Evolutionary conservation across 2,329 filamentous ascomycete genomes (phyloP).

Genomic region (Paradendryphiella salina): DNA sequence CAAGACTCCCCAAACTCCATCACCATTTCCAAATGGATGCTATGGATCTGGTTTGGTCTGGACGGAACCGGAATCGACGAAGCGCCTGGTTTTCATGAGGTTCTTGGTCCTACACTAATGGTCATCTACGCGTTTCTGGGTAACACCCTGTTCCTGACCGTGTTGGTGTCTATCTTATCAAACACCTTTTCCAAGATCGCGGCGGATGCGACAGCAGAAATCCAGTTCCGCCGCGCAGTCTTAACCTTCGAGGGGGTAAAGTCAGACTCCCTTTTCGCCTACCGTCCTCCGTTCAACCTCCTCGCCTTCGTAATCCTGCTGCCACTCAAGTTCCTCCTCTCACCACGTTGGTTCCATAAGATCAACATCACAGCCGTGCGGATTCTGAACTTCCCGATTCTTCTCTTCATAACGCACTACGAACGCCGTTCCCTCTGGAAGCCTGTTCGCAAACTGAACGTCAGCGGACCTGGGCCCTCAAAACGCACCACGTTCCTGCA

Average conservation of each 20-base stretch:
- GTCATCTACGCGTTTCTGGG: constrained; percentile 82
- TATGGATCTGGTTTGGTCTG: constrained; percentile 90
- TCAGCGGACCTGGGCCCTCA: constrained; percentile 40
- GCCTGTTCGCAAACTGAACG: constrained; percentile 43
- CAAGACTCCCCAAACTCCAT: constrained; percentile 57
- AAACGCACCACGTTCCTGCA: constrained; percentile 55
- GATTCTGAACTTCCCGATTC: constrained; percentile 72
- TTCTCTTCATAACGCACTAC: constrained; percentile 70
- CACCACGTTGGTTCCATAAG: constrained; percentile 87
- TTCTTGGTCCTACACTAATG: constrained; percentile 80
- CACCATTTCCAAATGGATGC: constrained; percentile 86
- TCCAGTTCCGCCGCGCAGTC: constrained; percentile 79
- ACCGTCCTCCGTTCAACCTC: constrained; percentile 82
- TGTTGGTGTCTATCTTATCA: constrained; percentile 82
- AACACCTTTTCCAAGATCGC: constrained; percentile 82
- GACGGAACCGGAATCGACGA: constrained; percentile 66
- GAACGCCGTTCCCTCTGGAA: constrained; percentile 73
- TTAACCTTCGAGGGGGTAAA: constrained; percentile 85
- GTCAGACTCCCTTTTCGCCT: constrained; percentile 79
- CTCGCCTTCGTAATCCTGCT: constrained; percentile 73
- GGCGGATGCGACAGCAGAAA: constrained; percentile 76
- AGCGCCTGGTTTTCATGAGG: constrained; percentile 71
- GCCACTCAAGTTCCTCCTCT: constrained; percentile 75
- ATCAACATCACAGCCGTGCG: constrained; percentile 79
- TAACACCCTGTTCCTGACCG: constrained; percentile 86